Percentiles rank a stretch among this genome's conserved stretches.
These are phyloP conservation scores for Barnettozyma sucrosica DNA, from an alignment of 805 yeast genomes.

Conservation along the genomic window DNA sequence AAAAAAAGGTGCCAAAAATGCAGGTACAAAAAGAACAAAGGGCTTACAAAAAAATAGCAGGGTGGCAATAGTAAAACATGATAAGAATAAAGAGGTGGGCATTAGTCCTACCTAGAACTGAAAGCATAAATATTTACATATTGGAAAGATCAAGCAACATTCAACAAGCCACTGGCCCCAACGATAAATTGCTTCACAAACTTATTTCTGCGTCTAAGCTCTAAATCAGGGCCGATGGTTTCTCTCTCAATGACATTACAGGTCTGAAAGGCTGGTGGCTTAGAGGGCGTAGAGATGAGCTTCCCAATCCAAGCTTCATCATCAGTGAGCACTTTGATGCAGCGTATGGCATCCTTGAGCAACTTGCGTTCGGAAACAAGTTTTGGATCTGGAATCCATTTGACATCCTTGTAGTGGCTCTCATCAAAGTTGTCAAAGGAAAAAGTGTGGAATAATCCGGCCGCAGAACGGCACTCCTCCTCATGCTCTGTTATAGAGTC, in stretches of 20 bases:
- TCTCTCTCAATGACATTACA: constrained; percentile 1
- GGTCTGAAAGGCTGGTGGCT: constrained; percentile 10
- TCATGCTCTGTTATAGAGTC: constrained; percentile 14
- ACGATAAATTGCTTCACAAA: constrained; percentile 8
- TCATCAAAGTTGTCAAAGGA: constrained; percentile 5
- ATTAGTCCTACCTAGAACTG: not conserved
- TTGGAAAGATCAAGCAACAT: not conserved
- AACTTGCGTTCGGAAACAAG: constrained; percentile 33
- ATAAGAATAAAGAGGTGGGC: not conserved
- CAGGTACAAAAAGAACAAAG: not conserved
- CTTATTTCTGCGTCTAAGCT: constrained; percentile 7
- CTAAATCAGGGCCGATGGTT: not conserved
- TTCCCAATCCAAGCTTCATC: constrained; percentile 52
- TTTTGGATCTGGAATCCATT: constrained; percentile 47
- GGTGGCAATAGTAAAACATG: not conserved
- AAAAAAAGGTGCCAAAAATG: not conserved
- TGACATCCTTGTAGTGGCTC: constrained; percentile 17
- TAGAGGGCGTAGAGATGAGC: constrained; percentile 27
- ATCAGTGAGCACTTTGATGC: constrained; percentile 47
- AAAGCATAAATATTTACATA: too few species aligned
- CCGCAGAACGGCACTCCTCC: constrained; percentile 11
- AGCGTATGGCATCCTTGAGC: constrained; percentile 48
- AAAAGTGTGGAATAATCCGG: not conserved
- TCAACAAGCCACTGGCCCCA: constrained; percentile 11
- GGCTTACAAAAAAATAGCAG: too few species aligned